Base-by-base conservation (phyloP, 1,284 basidiomycete species). In the Trichosporon sp. region DNA sequence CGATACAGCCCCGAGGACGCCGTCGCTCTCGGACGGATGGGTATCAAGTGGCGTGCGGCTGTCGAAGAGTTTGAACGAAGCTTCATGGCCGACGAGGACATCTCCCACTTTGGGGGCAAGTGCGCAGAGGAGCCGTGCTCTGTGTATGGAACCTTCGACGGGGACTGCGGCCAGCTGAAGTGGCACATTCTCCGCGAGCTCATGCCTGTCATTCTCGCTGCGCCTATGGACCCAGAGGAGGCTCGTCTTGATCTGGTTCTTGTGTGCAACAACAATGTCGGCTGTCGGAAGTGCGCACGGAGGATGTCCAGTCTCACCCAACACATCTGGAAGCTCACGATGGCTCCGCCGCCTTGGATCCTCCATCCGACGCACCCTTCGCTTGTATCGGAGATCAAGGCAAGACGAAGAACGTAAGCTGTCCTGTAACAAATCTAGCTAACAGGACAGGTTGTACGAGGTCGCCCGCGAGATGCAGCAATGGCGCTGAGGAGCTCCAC, bases 401-500 rank as follows among this genome's bases (percentile, higher is more conserved):
- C 59, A 2, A 32, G 59, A 19, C 59, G 59, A 8, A 14, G 32
- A 35, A 37, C 31, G 59, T 63, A 35, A 63, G 59, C 37, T 10
- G 1, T 2, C 14, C 11, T 3, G 5, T 10, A 14, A 14, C 16
- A 6, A n/a, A n/a, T 63, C 14, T 6, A 3, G 59, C 59, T 63
- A 14, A 63, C 35, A 4, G 4, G 0, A 5, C 32, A 63, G 59
- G 32, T 11, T 63, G 32, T 63, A 35, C 7, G 31, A 35, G 7
- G 59, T 63, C 35, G 59, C 59, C 12, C 31, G 59, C 16, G 59
- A 63, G 10, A 63, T 63, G 31, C 59, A 63, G 32, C 59, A 63
- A 12, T 63, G 59, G 59, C 59, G 32, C 16, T 63, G 14, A 35
- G 2, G 16, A 16, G 59, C 4, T 6, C 14, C 16, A 14, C 4